These are phyloP conservation scores for Suillus plorans DNA, from an alignment of 768 basidiomycete genomes.

Conservation along the genomic window DNA sequence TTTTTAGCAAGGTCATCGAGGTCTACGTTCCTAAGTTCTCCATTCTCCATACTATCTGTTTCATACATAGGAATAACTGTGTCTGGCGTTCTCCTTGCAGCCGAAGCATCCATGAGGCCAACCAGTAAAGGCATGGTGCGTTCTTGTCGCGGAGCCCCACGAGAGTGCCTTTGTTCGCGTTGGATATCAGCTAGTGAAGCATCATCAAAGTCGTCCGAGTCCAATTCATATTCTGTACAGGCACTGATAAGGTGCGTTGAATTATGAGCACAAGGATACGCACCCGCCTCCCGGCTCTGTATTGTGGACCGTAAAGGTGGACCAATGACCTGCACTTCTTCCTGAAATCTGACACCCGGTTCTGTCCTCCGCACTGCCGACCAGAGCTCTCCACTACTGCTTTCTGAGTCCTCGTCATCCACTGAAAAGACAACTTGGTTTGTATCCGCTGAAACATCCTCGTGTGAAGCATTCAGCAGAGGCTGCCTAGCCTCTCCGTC, in stretches of 20 bases:
- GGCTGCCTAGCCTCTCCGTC: constrained; percentile 54
- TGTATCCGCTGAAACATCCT: constrained; percentile 31
- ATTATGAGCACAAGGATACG: constrained; percentile 35
- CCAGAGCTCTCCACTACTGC: constrained; percentile 30
- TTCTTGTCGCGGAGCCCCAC: constrained; percentile 39
- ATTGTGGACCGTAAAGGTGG: constrained; percentile 71
- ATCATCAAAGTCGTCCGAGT: constrained; percentile 80
- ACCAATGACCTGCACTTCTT: constrained; percentile 67
- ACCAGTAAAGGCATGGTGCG: constrained; percentile 31
- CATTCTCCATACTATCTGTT: no score
- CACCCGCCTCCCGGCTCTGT: constrained; percentile 80
- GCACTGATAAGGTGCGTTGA: constrained; percentile 12
- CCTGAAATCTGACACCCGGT: constrained; percentile 61
- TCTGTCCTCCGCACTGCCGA: constrained; percentile 36
- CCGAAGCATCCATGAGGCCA: no score
- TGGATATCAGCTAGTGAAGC: constrained; percentile 30
- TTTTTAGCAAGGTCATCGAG: constrained; percentile 73
- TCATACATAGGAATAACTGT: no score
- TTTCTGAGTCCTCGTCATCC: constrained; percentile 55
- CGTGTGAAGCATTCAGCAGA: constrained; percentile 41
- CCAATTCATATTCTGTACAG: constrained; percentile 74
- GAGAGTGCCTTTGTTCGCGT: constrained; percentile 20
- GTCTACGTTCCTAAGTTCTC: constrained; percentile 11
- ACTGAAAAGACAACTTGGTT: constrained; percentile 50
- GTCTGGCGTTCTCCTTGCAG: no score